Percentiles rank a stretch among this genome's conserved stretches.
These are phyloP conservation scores for Agaricales sp. DNA, from an alignment of 1,284 basidiomycete genomes.

Conservation along the genomic window DNA sequence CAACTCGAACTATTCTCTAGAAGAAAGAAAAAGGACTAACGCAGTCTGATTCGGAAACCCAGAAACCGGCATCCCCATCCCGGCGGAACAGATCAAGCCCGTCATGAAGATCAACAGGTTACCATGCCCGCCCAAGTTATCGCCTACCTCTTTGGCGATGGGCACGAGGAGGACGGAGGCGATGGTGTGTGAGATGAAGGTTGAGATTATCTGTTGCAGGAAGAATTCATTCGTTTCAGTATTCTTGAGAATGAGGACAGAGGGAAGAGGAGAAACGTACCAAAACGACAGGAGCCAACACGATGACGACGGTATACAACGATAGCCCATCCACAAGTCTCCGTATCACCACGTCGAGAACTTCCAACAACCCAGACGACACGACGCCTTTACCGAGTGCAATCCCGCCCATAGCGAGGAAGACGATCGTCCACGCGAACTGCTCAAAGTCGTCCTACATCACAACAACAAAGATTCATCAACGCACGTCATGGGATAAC, in stretches of 20 bases:
- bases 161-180: constrained; percentile 94
- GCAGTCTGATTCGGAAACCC: constrained; percentile 97
- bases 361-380: constrained; percentile 79
- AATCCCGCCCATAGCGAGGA: constrained; percentile 98
- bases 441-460: constrained; percentile 87
- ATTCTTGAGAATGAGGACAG: background rate
- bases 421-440: constrained; percentile 90
- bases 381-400: constrained; percentile 92
- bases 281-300: constrained; percentile 80
- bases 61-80: constrained; percentile 97
- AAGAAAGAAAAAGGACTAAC: constrained; percentile 37
- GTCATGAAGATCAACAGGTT: constrained; percentile 89
- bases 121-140: constrained; percentile 57
- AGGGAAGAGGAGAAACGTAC: constrained; percentile 35
- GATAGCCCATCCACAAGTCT: constrained; percentile 59
- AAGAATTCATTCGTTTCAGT: constrained; percentile 8
- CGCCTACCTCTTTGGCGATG: constrained; percentile 87
- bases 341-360: constrained; percentile 67
- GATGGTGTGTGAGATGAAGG: constrained; percentile 94
- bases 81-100: constrained; percentile 85
- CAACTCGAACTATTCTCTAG: too few relatives aligned
- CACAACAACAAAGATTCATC: constrained; percentile 5
- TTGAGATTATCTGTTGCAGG: constrained; percentile 56
- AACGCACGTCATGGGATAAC: background rate
- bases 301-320: constrained; percentile 76